Conservation (phyloP, 257 asterid genomes). For the Capsicum rhomboideum region DNA sequence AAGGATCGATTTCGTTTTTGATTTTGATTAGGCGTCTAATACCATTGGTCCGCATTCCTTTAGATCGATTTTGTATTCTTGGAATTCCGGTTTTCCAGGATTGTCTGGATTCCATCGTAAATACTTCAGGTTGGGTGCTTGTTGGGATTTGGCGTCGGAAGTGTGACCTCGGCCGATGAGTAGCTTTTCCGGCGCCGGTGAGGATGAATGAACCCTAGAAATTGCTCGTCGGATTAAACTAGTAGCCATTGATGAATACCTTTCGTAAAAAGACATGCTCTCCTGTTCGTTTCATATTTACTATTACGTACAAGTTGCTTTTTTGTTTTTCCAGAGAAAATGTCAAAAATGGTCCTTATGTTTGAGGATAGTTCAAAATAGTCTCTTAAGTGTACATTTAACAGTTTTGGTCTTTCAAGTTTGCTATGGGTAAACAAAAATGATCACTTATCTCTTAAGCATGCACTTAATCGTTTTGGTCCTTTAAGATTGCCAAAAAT, state of each 20-base stretch:
- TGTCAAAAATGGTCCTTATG: background rate
- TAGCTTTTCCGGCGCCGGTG: constrained; percentile 34
- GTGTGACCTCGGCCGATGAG: constrained; percentile 32
- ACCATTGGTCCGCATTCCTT: constrained; percentile 89
- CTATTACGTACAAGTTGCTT: background rate
- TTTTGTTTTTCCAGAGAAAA: background rate
- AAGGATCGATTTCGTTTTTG: constrained; percentile 80
- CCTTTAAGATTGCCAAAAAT: background rate
- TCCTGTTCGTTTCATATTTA: background rate
- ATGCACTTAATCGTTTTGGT: background rate
- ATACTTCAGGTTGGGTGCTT: constrained; percentile 32
- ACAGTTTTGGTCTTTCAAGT: background rate
- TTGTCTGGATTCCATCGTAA: constrained; percentile 91
- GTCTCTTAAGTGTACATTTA: background rate
- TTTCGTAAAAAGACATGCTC: background rate
- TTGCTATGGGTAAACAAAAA: background rate
- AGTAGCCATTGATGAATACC: constrained; percentile 49
- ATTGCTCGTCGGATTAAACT: constrained; percentile 67
- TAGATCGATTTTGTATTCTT: constrained; percentile 56
- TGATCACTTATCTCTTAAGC: background rate
- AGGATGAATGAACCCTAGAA: constrained; percentile 32
- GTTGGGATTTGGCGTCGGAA: constrained; percentile 45
- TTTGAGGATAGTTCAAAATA: background rate
- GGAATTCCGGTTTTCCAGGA: constrained; percentile 45
- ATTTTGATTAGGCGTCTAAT: constrained; percentile 78